These are phyloP conservation scores for Zasmidium angulare DNA, from an alignment of 2,329 filamentous ascomycete genomes.

Conservation along the genomic window DNA sequence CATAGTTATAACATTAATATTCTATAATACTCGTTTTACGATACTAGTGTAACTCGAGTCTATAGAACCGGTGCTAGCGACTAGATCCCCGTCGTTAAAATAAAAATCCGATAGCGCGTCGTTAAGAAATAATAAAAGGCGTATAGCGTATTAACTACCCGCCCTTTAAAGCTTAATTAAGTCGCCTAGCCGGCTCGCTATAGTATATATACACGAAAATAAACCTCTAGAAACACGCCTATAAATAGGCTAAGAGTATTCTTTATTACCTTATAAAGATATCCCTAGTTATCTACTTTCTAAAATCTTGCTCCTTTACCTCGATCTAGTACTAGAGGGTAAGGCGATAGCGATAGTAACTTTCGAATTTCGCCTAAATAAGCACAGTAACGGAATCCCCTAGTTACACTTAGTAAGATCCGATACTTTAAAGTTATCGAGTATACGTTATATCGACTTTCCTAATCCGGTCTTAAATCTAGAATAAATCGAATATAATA, in stretches of 20 bases:
- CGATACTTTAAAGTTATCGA: too few species aligned
- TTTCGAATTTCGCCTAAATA: neutral
- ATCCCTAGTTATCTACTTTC: neutral
- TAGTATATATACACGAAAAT: neutral
- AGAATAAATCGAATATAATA: too few species aligned
- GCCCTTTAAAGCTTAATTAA: neutral
- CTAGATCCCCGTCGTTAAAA: neutral
- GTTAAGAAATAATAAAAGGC: neutral
- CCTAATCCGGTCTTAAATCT: too few species aligned
- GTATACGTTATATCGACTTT: too few species aligned
- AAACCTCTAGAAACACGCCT: neutral
- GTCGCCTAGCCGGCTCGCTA: neutral
- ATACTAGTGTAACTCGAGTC: neutral
- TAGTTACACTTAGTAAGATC: too few species aligned
- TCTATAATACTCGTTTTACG: neutral
- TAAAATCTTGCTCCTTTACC: neutral
- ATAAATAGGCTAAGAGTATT: neutral
- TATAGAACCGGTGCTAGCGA: neutral
- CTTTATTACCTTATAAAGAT: neutral
- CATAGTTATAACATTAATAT: neutral
- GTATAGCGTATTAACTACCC: neutral
- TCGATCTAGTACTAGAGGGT: neutral
- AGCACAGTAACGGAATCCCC: neutral
- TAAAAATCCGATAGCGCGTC: neutral
- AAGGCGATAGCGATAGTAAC: neutral